phyloP scores from a whole-genome alignment of 2,329 filamentous ascomycete species.

The Fusarium equiseti region DNA sequence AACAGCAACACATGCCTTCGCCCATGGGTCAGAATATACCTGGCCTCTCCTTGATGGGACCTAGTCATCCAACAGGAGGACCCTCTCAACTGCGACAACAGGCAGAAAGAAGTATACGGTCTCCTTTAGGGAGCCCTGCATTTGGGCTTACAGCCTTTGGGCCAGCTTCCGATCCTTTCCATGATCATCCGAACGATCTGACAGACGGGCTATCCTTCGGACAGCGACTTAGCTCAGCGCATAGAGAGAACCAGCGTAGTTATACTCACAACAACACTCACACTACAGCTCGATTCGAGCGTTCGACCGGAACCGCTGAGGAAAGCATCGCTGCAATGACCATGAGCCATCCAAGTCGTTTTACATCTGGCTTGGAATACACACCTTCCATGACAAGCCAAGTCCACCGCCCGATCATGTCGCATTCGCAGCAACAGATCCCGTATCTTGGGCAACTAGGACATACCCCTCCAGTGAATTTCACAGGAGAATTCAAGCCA shows the following conservation, averaged over 20 bases:
- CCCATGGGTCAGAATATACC: background rate
- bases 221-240: background rate
- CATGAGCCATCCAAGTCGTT: background rate
- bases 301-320: conserved; percentile 22
- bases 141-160: background rate
- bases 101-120: background rate
- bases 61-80: conserved; percentile 3
- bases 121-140: conserved; percentile 1
- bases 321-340: conserved; percentile 28
- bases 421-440: background rate
- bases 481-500: background rate
- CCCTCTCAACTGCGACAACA: conserved; percentile 11
- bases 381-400: background rate
- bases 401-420: background rate
- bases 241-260: conserved; percentile 15
- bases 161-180: background rate
- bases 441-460: background rate
- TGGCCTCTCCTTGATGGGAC: conserved; percentile 5
- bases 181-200: background rate
- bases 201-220: conserved; percentile 18
- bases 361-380: background rate
- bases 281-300: conserved; percentile 25
- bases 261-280: background rate
- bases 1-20: background rate
- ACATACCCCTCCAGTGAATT: background rate